Conservation (phyloP, 176 grass and related monocot species). For the Triticum dicoccoides region DNA sequence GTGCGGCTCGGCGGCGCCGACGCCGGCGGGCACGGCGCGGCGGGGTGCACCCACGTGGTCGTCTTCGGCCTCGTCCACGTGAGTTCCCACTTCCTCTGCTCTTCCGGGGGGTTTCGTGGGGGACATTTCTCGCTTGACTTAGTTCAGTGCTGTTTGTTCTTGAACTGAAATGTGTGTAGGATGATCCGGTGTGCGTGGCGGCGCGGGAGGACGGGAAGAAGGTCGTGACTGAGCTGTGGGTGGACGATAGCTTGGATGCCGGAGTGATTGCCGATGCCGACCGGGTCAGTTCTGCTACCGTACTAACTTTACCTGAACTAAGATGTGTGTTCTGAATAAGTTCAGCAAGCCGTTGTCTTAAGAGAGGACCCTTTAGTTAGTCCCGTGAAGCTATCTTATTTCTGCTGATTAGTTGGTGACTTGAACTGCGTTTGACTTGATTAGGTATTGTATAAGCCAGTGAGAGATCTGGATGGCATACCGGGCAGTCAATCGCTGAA, state of each 20-base stretch:
- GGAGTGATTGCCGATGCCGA: slow-evolving; percentile 49
- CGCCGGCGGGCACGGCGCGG: slow-evolving; percentile 25
- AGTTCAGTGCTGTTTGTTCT: not conserved
- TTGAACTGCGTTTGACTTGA: not conserved
- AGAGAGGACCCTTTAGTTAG: not conserved
- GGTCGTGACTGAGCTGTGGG: slow-evolving; percentile 76
- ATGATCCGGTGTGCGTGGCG: slow-evolving; percentile 65
- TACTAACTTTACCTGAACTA: no score
- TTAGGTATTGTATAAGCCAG: slow-evolving; percentile 57
- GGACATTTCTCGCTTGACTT: not conserved
- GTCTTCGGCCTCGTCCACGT: slow-evolving; percentile 61
- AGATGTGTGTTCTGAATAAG: not conserved
- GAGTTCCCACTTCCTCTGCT: not conserved
- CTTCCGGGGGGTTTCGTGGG: not conserved
- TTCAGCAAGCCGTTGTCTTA: not conserved
- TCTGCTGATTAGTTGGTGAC: not conserved
- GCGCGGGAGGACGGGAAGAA: slow-evolving; percentile 60
- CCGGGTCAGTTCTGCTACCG: slow-evolving; percentile 36
- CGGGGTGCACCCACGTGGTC: slow-evolving; percentile 68
- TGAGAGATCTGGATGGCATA: slow-evolving; percentile 78
- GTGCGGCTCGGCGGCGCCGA: slow-evolving; percentile 53
- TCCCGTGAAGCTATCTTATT: not conserved
- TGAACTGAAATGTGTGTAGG: slow-evolving; percentile 28
- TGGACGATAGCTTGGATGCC: slow-evolving; percentile 59
- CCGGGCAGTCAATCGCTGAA: slow-evolving; percentile 55